These are phyloP conservation scores for Chlorella vulgaris DNA, from an alignment of 139 green algal genomes.

Conservation along the genomic window DNA sequence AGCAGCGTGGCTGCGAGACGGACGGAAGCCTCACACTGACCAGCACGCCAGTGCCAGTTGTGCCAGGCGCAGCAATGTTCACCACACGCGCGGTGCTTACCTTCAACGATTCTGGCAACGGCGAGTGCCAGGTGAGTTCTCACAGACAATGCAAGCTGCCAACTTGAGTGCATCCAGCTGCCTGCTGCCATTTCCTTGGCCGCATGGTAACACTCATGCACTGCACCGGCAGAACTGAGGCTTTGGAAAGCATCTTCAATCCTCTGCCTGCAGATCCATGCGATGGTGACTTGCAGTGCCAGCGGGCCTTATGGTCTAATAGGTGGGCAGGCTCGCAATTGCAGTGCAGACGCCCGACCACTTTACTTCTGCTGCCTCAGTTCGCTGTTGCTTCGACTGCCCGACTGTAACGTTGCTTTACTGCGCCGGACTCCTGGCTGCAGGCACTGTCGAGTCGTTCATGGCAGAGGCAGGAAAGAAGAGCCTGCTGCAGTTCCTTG, in stretches of 20 bases:
- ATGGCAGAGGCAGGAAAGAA: constrained; percentile 29
- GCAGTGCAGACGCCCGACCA: too few relatives aligned
- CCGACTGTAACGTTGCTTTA: neutral
- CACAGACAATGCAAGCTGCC: neutral
- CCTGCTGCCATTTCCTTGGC: too few relatives aligned
- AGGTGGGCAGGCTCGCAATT: too few relatives aligned
- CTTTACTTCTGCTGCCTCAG: neutral
- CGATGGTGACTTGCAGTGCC: neutral
- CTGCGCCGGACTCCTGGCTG: neutral
- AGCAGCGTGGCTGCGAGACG: neutral
- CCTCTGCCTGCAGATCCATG: neutral
- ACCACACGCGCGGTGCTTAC: constrained; percentile 3
- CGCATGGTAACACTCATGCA: neutral
- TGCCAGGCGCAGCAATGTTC: constrained; percentile 41
- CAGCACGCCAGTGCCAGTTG: constrained; percentile 31
- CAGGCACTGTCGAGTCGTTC: constrained; percentile 42
- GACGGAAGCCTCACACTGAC: constrained; percentile 13
- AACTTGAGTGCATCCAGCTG: too few relatives aligned
- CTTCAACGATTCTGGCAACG: constrained; percentile 1
- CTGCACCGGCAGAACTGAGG: too few relatives aligned
- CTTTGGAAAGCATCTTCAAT: too few relatives aligned
- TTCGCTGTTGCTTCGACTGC: neutral
- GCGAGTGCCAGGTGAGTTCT: constrained; percentile 13
- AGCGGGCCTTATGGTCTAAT: constrained; percentile 34
- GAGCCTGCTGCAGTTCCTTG: constrained; percentile 31